Percentiles rank a stretch among this genome's conserved stretches.
phyloP scores from a whole-genome alignment of 495 filamentous ascomycete genomes.

The Aspergillus hancockii region DNA sequence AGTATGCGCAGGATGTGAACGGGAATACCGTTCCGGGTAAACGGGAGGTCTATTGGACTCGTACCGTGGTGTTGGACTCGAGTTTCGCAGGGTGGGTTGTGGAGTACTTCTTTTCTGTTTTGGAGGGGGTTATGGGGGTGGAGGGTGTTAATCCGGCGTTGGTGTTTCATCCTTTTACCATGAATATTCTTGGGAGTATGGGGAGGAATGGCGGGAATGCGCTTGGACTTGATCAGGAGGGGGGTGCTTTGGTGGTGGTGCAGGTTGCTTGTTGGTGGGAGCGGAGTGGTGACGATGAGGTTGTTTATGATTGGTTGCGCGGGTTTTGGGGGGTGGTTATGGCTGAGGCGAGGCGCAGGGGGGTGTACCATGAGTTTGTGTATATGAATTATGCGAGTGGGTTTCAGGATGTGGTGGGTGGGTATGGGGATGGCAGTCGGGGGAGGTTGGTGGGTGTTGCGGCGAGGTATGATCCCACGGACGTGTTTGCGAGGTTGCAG shows the following conservation, averaged over 20 bases:
- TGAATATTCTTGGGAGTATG: neutral
- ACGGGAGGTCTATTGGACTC: neutral
- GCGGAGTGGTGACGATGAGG: neutral
- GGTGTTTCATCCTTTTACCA: neutral
- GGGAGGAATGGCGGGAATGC: neutral
- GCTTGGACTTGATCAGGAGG: neutral
- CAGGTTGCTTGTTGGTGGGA: neutral
- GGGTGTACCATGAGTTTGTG: neutral
- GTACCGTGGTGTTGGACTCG: neutral
- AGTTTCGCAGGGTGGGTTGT: neutral
- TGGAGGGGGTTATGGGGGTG: neutral
- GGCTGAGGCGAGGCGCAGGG: neutral
- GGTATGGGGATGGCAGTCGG: slow-evolving; percentile 9
- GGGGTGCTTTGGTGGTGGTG: neutral
- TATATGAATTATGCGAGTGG: slow-evolving; percentile 5
- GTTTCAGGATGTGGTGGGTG: slow-evolving; percentile 6
- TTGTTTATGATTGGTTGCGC: neutral
- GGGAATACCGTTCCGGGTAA: neutral
- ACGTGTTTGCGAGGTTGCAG: slow-evolving; percentile 11
- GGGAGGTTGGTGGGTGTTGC: slow-evolving; percentile 7
- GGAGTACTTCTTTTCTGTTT: neutral
- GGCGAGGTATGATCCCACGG: slow-evolving; percentile 6
- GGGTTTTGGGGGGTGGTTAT: neutral
- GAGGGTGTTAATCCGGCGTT: neutral
- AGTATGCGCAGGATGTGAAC: neutral